A percentile compares a stretch with the other conserved stretches of the same genome.
These are phyloP conservation scores for Solanum dulcamara DNA, from an alignment of 257 asterid genomes.

Conservation along the genomic window DNA sequence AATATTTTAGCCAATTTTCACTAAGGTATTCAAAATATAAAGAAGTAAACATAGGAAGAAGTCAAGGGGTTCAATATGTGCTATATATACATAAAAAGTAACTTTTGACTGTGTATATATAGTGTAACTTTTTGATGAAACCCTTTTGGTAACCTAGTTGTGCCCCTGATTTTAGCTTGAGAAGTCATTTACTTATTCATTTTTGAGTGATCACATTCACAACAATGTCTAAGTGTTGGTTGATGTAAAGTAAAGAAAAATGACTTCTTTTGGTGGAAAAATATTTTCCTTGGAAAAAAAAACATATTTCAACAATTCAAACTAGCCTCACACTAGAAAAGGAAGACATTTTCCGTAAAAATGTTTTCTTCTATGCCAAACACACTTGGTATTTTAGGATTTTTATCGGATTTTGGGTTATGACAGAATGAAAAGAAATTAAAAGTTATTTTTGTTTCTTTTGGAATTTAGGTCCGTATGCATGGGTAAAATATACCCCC, in stretches of 20 bases:
- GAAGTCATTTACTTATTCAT: no score
- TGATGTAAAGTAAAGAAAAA: neutral
- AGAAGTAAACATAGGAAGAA: no score
- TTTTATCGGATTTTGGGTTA: neutral
- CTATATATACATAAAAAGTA: no score
- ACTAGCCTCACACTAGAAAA: neutral
- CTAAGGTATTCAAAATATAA: no score
- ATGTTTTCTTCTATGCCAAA: neutral
- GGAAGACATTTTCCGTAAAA: neutral
- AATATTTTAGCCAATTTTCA: neutral
- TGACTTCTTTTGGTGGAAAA: neutral
- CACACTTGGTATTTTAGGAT: neutral
- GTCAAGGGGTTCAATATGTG: no score
- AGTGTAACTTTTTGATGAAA: no score
- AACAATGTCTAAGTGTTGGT: neutral
- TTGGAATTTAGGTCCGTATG: constrained; percentile 51
- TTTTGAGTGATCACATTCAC: no score
- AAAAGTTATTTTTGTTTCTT: neutral
- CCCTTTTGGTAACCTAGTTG: no score
- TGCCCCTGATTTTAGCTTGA: neutral
- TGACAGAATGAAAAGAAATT: neutral
- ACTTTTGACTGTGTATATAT: no score
- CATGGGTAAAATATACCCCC: constrained; percentile 44
- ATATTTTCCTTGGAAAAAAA: neutral
- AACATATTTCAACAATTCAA: neutral